A percentile compares a stretch with the other conserved stretches of the same genome.
These are phyloP conservation scores for Inonotus obliquus DNA, from an alignment of 1,284 basidiomycete genomes.

Conservation along the genomic window DNA sequence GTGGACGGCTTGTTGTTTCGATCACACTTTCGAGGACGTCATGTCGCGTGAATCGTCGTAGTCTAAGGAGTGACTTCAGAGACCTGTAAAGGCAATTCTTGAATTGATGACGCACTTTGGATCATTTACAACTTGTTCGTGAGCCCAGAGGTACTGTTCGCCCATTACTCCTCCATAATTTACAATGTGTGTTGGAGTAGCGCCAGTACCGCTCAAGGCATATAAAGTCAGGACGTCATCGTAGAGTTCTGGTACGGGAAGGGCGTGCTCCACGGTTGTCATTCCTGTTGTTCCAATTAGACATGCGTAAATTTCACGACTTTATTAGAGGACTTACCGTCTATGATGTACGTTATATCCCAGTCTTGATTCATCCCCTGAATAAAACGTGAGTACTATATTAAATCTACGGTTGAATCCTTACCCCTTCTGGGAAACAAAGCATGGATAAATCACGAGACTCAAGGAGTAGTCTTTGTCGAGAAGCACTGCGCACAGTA, in stretches of 20 bases:
- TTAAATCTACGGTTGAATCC: slow-evolving; percentile 14
- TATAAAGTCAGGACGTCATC: slow-evolving; percentile 63
- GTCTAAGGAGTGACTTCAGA: slow-evolving; percentile 31
- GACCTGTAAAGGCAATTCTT: not conserved
- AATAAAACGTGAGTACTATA: not conserved
- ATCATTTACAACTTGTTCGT: slow-evolving; percentile 57
- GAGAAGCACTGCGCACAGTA: slow-evolving; percentile 61
- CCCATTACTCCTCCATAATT: slow-evolving; percentile 66
- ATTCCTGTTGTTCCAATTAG: slow-evolving; percentile 45
- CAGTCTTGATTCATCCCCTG: slow-evolving; percentile 72
- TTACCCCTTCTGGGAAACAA: slow-evolving; percentile 64
- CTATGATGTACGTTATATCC: slow-evolving; percentile 70
- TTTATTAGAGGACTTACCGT: slow-evolving; percentile 41
- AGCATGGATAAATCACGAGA: slow-evolving; percentile 62
- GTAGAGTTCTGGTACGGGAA: slow-evolving; percentile 60
- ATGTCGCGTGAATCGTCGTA: slow-evolving; percentile 58
- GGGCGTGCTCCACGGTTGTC: slow-evolving; percentile 70
- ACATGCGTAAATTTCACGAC: not conserved
- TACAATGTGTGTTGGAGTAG: slow-evolving; percentile 69
- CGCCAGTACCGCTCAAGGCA: slow-evolving; percentile 61
- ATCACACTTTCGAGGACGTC: slow-evolving; percentile 56
- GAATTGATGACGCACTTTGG: slow-evolving; percentile 43
- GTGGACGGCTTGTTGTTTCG: slow-evolving; percentile 56
- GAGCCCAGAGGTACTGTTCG: slow-evolving; percentile 66
- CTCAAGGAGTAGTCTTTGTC: slow-evolving; percentile 58